These are phyloP conservation scores for Grosmannia serpens DNA, from an alignment of 2,329 filamentous ascomycete genomes.

Conservation along the genomic window DNA sequence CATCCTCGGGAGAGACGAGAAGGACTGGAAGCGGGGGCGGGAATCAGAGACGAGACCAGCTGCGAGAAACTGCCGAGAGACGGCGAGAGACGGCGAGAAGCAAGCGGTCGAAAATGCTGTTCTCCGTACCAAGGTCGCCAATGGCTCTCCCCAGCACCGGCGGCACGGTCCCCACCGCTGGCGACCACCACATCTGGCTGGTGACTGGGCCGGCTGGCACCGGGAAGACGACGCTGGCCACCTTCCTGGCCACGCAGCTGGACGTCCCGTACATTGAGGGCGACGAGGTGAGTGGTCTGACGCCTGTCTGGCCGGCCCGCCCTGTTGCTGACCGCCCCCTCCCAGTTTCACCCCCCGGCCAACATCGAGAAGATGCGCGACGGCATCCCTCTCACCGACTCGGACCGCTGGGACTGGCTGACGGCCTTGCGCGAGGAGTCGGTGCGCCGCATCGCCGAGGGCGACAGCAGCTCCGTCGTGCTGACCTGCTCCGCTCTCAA, in stretches of 20 bases:
- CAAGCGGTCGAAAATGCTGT: neutral
- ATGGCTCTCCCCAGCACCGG: neutral
- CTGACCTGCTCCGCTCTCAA: slow-evolving; percentile 94
- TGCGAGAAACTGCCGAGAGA: neutral
- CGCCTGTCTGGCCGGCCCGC: neutral
- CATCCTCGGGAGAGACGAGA: neutral
- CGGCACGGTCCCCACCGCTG: neutral
- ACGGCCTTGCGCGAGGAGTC: slow-evolving; percentile 62
- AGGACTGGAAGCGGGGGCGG: neutral
- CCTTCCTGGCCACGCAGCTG: slow-evolving; percentile 50
- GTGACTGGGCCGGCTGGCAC: slow-evolving; percentile 70
- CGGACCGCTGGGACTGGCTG: slow-evolving; percentile 97
- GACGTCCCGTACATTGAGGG: slow-evolving; percentile 64
- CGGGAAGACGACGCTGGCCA: slow-evolving; percentile 66
- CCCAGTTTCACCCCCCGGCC: slow-evolving; percentile 59
- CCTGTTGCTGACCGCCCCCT: neutral
- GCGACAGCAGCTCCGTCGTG: slow-evolving; percentile 65
- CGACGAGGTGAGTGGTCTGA: slow-evolving; percentile 47
- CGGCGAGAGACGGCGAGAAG: neutral
- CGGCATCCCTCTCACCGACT: slow-evolving; percentile 76
- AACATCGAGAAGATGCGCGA: slow-evolving; percentile 88
- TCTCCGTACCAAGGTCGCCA: neutral
- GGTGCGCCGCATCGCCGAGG: slow-evolving; percentile 40
- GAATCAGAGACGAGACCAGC: neutral
- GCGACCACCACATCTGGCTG: slow-evolving; percentile 62